phyloP scores from a whole-genome alignment of 1,284 basidiomycete genomes.

The Ceratobasidium sp. region DNA sequence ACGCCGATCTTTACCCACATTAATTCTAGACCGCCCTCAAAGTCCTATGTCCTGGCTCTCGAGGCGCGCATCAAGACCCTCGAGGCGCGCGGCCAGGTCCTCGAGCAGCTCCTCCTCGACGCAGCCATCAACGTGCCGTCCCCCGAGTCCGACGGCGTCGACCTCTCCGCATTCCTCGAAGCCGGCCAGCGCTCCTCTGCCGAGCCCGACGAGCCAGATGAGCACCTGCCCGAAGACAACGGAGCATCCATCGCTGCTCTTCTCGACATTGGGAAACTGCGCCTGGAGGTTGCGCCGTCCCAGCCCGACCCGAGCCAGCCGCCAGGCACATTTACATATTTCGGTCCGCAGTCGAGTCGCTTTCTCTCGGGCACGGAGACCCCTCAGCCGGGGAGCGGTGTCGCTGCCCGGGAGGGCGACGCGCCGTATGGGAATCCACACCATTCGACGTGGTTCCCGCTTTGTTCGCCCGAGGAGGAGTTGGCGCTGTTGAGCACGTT shows the following conservation, averaged over 20 bases:
- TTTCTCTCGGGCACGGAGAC: conserved; percentile 11
- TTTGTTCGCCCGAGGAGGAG: conserved; percentile 33
- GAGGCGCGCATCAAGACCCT: conserved; percentile 33
- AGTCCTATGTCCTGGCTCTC: conserved; percentile 26
- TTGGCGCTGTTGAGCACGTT: conserved; percentile 17
- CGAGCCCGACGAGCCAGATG: conserved; percentile 30
- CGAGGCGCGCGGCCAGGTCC: conserved; percentile 22
- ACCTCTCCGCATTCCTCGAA: conserved; percentile 25
- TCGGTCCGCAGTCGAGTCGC: conserved; percentile 26
- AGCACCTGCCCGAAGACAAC: conserved; percentile 28
- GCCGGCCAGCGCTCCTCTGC: conserved; percentile 26
- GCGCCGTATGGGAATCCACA: conserved; percentile 1
- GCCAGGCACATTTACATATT: conserved; percentile 17
- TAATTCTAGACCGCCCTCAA: conserved; percentile 33
- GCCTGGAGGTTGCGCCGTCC: conserved; percentile 7
- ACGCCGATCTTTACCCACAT: background rate
- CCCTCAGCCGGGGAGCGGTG: background rate
- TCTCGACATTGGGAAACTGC: conserved; percentile 26
- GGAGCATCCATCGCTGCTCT: conserved; percentile 16
- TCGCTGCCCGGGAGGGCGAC: background rate
- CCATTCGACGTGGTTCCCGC: conserved; percentile 9
- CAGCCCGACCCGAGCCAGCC: conserved; percentile 9
- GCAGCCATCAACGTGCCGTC: conserved; percentile 24
- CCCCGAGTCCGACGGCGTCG: conserved; percentile 33
- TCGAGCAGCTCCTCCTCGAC: conserved; percentile 19